These are phyloP conservation scores for Globisporangium carolinianum DNA, from an alignment of 352 stramenopile genomes.

Conservation along the genomic window DNA sequence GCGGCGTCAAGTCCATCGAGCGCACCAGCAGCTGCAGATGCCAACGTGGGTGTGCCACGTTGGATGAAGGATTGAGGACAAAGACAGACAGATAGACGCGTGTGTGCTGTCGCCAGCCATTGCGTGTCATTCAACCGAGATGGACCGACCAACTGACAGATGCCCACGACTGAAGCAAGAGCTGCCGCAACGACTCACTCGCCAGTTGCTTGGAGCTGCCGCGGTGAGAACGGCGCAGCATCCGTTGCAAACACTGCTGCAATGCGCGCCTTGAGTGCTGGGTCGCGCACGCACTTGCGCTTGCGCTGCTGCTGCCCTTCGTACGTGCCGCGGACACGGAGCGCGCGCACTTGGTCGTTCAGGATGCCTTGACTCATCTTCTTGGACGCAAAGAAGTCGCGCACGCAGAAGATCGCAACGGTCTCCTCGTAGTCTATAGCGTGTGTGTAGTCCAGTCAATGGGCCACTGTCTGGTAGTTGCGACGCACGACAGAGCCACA, in stretches of 20 bases:
- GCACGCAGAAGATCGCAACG: slow-evolving; percentile 66
- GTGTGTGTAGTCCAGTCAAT: background rate
- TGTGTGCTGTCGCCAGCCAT: background rate
- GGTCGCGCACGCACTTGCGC: slow-evolving; percentile 17
- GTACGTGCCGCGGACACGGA: slow-evolving; percentile 41
- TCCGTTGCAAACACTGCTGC: slow-evolving; percentile 24
- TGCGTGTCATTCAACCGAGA: background rate
- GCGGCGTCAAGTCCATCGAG: background rate
- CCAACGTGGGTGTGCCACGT: slow-evolving; percentile 19
- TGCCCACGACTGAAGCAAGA: no score
- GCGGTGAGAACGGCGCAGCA: slow-evolving; percentile 15
- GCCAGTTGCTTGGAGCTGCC: slow-evolving; percentile 12
- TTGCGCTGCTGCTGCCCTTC: slow-evolving; percentile 21
- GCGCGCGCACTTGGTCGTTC: slow-evolving; percentile 64
- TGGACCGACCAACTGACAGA: no score
- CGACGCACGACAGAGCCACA: no score
- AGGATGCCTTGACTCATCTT: slow-evolving; percentile 66
- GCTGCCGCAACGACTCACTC: background rate
- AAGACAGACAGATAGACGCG: background rate
- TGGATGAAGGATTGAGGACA: slow-evolving; percentile 34
- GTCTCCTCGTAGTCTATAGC: slow-evolving; percentile 67
- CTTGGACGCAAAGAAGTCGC: slow-evolving; percentile 66
- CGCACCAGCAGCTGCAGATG: slow-evolving; percentile 5
- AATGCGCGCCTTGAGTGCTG: slow-evolving; percentile 34
- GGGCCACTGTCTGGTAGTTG: background rate